Evolutionary conservation across 805 yeast species (phyloP), one percentile per base, ranked within the genome.

Genomic region (Torulaspora quercuum): DNA sequence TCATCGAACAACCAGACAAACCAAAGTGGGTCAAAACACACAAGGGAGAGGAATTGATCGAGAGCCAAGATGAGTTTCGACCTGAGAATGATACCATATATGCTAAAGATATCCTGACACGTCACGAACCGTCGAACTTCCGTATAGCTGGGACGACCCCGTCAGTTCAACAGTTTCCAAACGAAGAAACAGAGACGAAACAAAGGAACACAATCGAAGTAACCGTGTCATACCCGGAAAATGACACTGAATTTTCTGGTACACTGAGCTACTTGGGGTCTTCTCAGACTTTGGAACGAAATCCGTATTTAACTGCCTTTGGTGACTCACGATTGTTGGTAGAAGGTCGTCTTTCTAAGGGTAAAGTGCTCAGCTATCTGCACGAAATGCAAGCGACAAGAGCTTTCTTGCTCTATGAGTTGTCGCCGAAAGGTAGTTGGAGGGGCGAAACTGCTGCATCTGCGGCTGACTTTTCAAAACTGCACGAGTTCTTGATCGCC

Each of bases 41-140:
- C 57, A 84, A 82, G 57, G 95, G 96, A 16, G 95, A 88, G 44
- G 89, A 83, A 53, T 58, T 83, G n/a, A 70, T 85, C 5, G 94
- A 82, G 38, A 65, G 60, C 26, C 75, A 69, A 15, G 74, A 69
- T 31, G 58, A 55, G 23, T 31, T 29, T 4, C 40, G 39, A 15
- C 50, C 48, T 2, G 51, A 46, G 25, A 46, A 49, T 25, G 67
- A 63, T 37, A 45, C 52, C 24, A 52, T 63, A 22, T 59, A 56
- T 43, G 57, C 61, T 15, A 47, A 50, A 14, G 52, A 48, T 33
- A 48, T 39, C 22, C 33, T 53, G 13, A 41, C 39, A n/a, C 20
- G 26, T n/a, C 39, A 41, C 11, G 32, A 34, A 14, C 29, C 23
- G 13, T 17, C 29, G 6, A 29, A 11, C 4, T 9, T 7, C 17